A percentile compares a stretch with the other conserved stretches of the same genome.
phyloP scores from a whole-genome alignment of 2,329 filamentous ascomycete species.

The Fusarium piperis region DNA sequence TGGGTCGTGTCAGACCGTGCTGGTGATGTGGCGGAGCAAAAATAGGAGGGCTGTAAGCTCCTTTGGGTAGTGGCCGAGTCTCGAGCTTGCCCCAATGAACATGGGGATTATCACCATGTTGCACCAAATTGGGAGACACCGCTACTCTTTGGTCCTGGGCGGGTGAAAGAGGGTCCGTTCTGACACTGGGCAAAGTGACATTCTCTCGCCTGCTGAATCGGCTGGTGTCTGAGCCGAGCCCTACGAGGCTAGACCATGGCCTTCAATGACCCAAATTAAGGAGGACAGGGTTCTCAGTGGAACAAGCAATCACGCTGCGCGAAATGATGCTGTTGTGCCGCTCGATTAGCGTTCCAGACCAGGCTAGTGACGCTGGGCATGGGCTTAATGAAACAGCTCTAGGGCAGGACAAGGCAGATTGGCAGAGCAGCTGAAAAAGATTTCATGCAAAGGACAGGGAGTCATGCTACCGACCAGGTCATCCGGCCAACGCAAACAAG shows the following conservation, averaged over 20 bases:
- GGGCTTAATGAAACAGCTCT: neutral
- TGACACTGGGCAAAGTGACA: neutral
- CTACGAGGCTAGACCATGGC: neutral
- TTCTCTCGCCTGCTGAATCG: neutral
- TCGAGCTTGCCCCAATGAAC: neutral
- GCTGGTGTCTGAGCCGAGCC: neutral
- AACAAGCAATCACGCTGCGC: neutral
- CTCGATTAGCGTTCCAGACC: neutral
- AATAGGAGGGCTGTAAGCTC: neutral
- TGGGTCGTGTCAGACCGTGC: neutral
- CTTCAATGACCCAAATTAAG: neutral
- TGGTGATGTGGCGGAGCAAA: neutral
- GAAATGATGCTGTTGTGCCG: neutral
- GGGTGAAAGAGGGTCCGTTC: neutral
- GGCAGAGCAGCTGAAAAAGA: neutral
- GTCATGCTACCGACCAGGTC: neutral
- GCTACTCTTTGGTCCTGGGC: neutral
- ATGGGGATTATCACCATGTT: neutral
- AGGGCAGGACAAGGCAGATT: neutral
- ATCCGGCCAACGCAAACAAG: neutral
- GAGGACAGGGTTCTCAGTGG: neutral
- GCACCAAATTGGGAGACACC: neutral
- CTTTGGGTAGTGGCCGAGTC: neutral
- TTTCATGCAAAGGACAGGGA: neutral
- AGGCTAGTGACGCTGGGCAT: neutral